Evolutionary conservation across 2,329 filamentous ascomycete genomes (phyloP), one percentile per base, ranked within the genome.

Genomic region (Tricladium varicosporioides): DNA sequence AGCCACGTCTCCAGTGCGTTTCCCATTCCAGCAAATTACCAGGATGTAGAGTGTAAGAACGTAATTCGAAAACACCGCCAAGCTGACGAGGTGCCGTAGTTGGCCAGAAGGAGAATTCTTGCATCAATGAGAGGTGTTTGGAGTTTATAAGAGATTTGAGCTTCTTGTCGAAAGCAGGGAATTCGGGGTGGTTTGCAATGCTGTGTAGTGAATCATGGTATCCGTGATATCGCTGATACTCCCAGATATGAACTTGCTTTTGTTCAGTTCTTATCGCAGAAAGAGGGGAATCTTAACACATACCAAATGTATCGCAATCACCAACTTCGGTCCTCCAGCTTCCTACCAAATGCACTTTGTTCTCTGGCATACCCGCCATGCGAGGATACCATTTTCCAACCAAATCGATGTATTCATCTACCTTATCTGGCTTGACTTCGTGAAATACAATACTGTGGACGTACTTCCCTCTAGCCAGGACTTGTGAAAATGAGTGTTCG

Each of bases 81-180:
- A 99, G 84, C 68, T 91, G 81, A 59, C 94, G 91, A 0, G 94
- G 94, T 5, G 92, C 83, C 0, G 91, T 93, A 2, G 94, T 99
- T 1, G 94, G 94, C 94, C 94, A 99, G 82, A 99, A 99, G 36
- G 92, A 96, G 76, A 99, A 99, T 74, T 99, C 94, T 74, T 99
- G 94, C 94, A 99, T 99, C 51, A 99, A 82, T 0, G 92, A 97
- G 4, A 88, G 89, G 65, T 87, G 85, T 79, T 96, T 97, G 62
- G 84, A 84, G 58, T 80, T 86, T 70, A 99, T 93, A 60, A 97
- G 79, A n/a, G 78, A 80, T 74, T 92, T 92, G 52, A 99, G 86
- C 75, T 93, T 89, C 61, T 78, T 78, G 71, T 96, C 91, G 71
- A 97, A 97, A 9, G 83, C 87, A 64, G 86, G 77, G 72, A 91